Evolutionary conservation across 2,329 filamentous ascomycete species (phyloP), one percentile per base, ranked within the genome.

Genomic region (Colletotrichum lentis): DNA sequence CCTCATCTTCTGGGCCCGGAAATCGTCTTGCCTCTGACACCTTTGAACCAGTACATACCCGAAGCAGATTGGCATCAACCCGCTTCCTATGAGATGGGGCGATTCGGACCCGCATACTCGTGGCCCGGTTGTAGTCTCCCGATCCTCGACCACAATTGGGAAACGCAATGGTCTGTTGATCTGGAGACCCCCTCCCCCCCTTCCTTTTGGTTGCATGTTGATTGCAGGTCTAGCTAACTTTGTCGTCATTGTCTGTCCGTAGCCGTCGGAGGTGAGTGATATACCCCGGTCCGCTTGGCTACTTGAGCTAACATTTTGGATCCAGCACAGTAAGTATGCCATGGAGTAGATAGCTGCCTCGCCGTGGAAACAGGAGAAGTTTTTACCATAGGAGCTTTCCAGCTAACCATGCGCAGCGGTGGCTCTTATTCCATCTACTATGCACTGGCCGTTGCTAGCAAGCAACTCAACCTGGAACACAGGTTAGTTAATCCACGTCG

Each of bases 401-500:
- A 3, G 46, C 50, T n/a, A 24, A 65, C 18, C 18, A 20, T 39
- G 20, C 20, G 37, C 54, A 82, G 80, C 46, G 95, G 96, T 71
- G 95, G 96, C 65, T 97, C 94, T 5, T 98, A 99, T 78, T 94
- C 93, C 70, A 95, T 97, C 71, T 98, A 98, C 82, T 94, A 97
- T 76, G 95, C 95, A 24, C 86, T 98, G 35, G 95, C 95, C 14
- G 90, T 98, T 71, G 95, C 95, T 24, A 96, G 93, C 77, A 94
- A 95, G 74, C 91, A 98, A 77, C 86, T 98, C 66, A 88, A 93
- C 70, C 85, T 88, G 47, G 90, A 97, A 73, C 94, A 97, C 79
- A 91, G 80, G 85, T 86, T 75, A 62, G 79, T 70, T 22, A 62
- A 79, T 70, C 24, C 49, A 35, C 24, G 10, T 39, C 8, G 5